Conservation (phyloP, 768 basidiomycete species). For the Lactarius trivialis region DNA sequence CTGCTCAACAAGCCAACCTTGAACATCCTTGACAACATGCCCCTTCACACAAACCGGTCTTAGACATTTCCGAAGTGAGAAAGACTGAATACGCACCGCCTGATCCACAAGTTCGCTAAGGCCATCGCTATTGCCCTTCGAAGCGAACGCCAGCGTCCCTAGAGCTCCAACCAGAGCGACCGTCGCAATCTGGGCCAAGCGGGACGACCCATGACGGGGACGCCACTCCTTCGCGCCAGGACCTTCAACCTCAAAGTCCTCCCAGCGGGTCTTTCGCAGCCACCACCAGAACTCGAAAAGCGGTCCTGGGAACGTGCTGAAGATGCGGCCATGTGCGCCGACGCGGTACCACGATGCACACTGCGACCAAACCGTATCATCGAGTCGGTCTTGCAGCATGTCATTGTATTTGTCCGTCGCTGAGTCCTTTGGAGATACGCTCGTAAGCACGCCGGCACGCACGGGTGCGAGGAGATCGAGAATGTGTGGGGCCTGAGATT, state of each 20-base stretch:
- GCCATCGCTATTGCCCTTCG: neutral
- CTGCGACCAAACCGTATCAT: constrained; percentile 12
- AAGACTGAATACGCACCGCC: neutral
- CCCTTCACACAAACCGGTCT: neutral
- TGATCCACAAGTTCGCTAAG: neutral
- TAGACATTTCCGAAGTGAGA: neutral
- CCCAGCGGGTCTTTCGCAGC: constrained; percentile 11
- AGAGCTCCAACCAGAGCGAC: neutral
- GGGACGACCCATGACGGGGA: neutral
- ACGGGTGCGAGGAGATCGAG: constrained; percentile 14
- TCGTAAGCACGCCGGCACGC: constrained; percentile 6
- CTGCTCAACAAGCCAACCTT: neutral
- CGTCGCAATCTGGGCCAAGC: neutral
- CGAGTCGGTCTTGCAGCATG: constrained; percentile 8
- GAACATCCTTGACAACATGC: neutral
- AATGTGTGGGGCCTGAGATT: constrained; percentile 7
- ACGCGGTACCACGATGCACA: constrained; percentile 21
- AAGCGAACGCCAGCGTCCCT: neutral
- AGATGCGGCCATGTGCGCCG: constrained; percentile 7
- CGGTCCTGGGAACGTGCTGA: constrained; percentile 16
- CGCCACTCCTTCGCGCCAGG: constrained; percentile 10
- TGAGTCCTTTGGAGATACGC: constrained; percentile 5
- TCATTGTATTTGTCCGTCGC: constrained; percentile 19
- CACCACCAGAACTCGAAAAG: constrained; percentile 16
- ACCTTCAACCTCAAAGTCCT: constrained; percentile 9